These are phyloP conservation scores for Hypoxylon intermedium DNA, from an alignment of 495 filamentous ascomycete genomes.

Conservation along the genomic window DNA sequence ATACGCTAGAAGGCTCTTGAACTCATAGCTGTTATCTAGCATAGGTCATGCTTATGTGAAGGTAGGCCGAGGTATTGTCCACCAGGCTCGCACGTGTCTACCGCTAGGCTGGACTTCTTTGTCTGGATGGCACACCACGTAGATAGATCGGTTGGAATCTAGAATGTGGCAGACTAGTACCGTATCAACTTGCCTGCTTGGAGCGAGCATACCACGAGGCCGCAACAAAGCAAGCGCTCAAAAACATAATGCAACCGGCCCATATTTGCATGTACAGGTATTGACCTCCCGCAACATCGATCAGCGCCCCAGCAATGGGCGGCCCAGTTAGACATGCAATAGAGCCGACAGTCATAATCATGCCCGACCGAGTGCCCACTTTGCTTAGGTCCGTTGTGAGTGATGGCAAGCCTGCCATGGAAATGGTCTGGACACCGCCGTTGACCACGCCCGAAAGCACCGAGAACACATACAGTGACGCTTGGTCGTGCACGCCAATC, in stretches of 20 bases:
- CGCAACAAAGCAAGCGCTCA: conserved; percentile 27
- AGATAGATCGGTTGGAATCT: no score
- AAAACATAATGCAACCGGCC: conserved; percentile 48
- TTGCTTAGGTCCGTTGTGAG: conserved; percentile 68
- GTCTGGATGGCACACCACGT: neutral
- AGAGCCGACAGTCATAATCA: conserved; percentile 70
- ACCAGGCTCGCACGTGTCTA: neutral
- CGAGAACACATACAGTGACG: conserved; percentile 64
- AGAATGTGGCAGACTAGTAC: no score
- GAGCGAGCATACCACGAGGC: conserved; percentile 28
- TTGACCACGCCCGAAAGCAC: conserved; percentile 67
- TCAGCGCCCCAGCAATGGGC: conserved; percentile 66
- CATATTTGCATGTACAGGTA: conserved; percentile 65
- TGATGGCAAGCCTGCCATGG: conserved; percentile 63
- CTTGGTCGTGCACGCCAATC: conserved; percentile 56
- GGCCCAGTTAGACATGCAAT: conserved; percentile 69
- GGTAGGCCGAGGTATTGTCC: neutral
- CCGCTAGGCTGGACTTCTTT: neutral
- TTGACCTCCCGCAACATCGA: conserved; percentile 46
- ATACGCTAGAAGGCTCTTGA: no score
- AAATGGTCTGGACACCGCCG: conserved; percentile 70
- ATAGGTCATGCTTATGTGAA: neutral
- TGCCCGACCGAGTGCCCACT: conserved; percentile 69
- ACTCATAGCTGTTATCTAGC: no score
- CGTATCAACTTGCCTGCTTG: conserved; percentile 4